A percentile compares a stretch with the other conserved stretches of the same genome.
phyloP scores from a whole-genome alignment of 441 rosid species.

The Pelargonium australe region DNA sequence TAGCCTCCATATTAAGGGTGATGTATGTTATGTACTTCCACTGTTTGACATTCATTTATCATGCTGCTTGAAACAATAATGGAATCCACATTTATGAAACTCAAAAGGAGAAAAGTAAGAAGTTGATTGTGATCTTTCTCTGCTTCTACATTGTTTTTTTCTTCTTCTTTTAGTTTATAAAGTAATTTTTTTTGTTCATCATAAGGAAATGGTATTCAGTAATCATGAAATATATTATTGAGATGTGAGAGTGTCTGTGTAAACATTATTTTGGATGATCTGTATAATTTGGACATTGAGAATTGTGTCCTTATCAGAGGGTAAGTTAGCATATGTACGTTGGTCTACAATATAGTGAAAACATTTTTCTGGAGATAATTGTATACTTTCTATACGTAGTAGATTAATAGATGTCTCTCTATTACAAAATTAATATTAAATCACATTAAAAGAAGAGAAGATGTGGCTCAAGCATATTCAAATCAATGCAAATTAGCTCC shows the following conservation, averaged over 20 bases:
- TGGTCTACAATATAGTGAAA: not conserved
- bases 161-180: not conserved
- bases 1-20: conserved; percentile 91
- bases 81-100: not conserved
- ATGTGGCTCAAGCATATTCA: no score
- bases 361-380: not conserved
- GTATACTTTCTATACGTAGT: not conserved
- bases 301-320: not conserved
- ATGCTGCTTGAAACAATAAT: not conserved
- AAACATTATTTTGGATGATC: not conserved
- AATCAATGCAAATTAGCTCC: no score
- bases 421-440: no score
- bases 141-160: not conserved
- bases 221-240: not conserved
- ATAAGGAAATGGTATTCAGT: not conserved
- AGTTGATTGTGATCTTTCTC: not conserved
- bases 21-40: conserved; percentile 44
- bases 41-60: not conserved
- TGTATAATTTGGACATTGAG: not conserved
- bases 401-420: not conserved
- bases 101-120: not conserved
- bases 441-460: no score
- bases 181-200: not conserved
- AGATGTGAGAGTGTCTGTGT: not conserved
- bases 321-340: not conserved